A percentile compares a stretch with the other conserved stretches of the same genome.
phyloP scores from a whole-genome alignment of 208 protist genomes.

The Trypanosomatidae sp. region DNA sequence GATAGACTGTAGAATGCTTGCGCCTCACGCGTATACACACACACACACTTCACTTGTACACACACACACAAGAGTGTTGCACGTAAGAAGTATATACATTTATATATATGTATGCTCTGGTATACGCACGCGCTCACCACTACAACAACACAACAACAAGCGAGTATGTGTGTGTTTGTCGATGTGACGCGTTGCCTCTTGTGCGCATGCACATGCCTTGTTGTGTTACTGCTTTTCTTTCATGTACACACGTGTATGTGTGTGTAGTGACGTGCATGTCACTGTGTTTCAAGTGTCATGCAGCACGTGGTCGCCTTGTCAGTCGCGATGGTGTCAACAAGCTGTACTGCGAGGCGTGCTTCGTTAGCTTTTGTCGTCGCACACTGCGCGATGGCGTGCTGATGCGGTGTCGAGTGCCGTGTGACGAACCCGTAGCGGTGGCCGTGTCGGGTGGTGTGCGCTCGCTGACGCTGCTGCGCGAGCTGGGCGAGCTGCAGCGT shows the following conservation, averaged over 20 bases:
- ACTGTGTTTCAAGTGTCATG: slow-evolving; percentile 68
- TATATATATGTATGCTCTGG: too few relatives aligned
- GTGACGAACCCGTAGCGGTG: slow-evolving; percentile 43
- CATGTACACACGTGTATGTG: background rate
- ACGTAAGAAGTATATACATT: too few relatives aligned
- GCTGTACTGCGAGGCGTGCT: slow-evolving; percentile 65
- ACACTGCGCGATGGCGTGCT: slow-evolving; percentile 39
- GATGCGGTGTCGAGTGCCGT: slow-evolving; percentile 35
- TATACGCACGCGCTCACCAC: too few relatives aligned
- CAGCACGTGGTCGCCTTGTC: slow-evolving; percentile 14
- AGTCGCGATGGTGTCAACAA: slow-evolving; percentile 53
- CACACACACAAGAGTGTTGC: too few relatives aligned
- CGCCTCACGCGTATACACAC: too few relatives aligned
- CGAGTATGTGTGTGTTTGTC: too few relatives aligned
- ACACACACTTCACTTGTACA: too few relatives aligned
- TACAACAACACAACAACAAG: too few relatives aligned
- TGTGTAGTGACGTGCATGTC: background rate
- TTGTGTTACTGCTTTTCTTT: slow-evolving; percentile 4
- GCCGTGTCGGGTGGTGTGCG: slow-evolving; percentile 53
- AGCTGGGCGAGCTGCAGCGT: slow-evolving; percentile 33
- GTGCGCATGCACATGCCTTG: background rate
- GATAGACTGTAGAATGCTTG: too few relatives aligned
- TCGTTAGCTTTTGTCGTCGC: slow-evolving; percentile 36
- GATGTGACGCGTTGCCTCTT: background rate
- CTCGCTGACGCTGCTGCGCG: slow-evolving; percentile 57